Evolutionary conservation across 768 basidiomycete genomes (phyloP).

Genomic region (Boletus speciosus): DNA sequence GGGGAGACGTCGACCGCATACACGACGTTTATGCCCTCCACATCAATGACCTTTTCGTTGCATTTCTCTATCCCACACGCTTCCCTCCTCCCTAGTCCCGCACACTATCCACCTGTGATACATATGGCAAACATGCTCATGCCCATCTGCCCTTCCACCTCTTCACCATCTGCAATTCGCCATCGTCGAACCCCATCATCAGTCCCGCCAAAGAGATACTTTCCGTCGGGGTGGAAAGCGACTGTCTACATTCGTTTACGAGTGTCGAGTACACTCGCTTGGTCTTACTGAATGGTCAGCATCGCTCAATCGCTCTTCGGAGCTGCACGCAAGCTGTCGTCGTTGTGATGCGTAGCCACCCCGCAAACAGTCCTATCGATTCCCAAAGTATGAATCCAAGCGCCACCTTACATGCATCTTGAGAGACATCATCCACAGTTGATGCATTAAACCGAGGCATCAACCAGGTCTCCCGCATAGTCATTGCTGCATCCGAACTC

Average conservation of each 20-base stretch:
- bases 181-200: not conserved
- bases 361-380: no score
- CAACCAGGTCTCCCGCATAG: no score
- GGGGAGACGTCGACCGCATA: not conserved
- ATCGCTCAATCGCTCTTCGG: not conserved
- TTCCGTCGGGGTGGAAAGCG: not conserved
- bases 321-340: not conserved
- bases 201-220: not conserved
- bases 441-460: no score
- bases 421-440: no score
- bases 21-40: fast-evolving
- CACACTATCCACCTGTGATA: not conserved
- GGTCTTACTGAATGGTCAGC: not conserved
- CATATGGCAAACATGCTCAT: not conserved
- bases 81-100: not conserved
- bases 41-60: not conserved
- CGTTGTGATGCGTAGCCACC: not conserved
- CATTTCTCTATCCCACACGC: not conserved
- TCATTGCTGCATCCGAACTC: no score
- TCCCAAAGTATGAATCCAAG: no score
- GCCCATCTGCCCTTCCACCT: not conserved
- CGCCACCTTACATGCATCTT: no score
- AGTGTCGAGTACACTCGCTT: not conserved
- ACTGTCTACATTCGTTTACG: not conserved
- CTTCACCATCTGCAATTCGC: not conserved